Evolutionary conservation across 495 filamentous ascomycete species (phyloP).

Genomic region (Penicillium ucsense): DNA sequence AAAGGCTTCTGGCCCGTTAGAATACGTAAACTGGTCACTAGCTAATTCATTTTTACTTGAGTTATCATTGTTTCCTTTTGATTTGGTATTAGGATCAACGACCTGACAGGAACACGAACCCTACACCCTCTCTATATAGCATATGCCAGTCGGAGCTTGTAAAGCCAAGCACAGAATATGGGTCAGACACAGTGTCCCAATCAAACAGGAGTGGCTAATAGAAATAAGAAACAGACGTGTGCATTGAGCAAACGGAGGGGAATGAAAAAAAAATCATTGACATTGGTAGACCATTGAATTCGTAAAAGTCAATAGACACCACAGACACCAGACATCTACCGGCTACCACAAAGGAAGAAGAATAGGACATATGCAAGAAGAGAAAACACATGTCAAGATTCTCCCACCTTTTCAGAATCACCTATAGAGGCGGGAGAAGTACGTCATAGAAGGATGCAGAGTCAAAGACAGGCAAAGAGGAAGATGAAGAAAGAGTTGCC

Average conservation of each 20-base stretch:
- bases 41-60: no score
- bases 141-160: conserved; percentile 9
- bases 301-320: conserved; percentile 4
- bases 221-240: background rate
- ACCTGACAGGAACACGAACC: no score
- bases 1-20: no score
- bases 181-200: conserved; percentile 7
- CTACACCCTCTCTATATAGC: no score
- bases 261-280: conserved; percentile 1
- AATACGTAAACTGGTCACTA: no score
- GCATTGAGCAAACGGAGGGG: background rate
- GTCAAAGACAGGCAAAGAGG: conserved; percentile 3
- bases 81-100: no score
- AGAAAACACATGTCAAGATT: background rate
- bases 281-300: conserved; percentile 10
- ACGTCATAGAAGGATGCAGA: background rate
- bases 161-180: conserved; percentile 20
- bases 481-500: conserved; percentile 18
- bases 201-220: background rate
- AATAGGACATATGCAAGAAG: background rate
- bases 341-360: background rate
- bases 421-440: background rate
- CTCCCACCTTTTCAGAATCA: no score
- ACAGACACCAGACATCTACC: conserved; percentile 1
- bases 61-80: no score